phyloP scores from a whole-genome alignment of 1,139 yeast species.

The Lodderomyces pseudojiufengensis region DNA sequence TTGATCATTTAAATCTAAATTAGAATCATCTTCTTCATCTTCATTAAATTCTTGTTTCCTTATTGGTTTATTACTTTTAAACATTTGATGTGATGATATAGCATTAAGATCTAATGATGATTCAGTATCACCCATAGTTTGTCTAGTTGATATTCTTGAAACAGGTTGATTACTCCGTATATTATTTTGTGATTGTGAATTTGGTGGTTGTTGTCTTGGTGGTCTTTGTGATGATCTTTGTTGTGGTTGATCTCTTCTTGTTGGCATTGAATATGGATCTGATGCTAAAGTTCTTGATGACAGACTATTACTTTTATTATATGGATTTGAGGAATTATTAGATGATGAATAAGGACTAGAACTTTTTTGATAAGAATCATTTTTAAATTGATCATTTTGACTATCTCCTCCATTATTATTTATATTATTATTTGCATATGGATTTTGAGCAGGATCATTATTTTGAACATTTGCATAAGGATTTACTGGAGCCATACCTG shows the following conservation, averaged over 20 bases:
- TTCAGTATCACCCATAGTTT: slow-evolving; percentile 24
- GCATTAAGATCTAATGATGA: slow-evolving; percentile 38
- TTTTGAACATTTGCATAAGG: slow-evolving; percentile 35
- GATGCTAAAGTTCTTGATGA: slow-evolving; percentile 1
- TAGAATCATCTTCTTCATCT: slow-evolving; percentile 11
- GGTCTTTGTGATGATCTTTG: slow-evolving; percentile 2
- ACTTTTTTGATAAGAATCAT: slow-evolving; percentile 1
- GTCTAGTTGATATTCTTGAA: slow-evolving; percentile 9
- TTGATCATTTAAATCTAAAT: slow-evolving; percentile 32
- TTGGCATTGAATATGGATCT: slow-evolving; percentile 8
- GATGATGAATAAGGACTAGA: slow-evolving; percentile 3
- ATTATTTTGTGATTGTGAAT: background rate
- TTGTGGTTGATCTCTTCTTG: slow-evolving; percentile 1
- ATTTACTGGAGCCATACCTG: slow-evolving; percentile 47
- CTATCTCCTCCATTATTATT: slow-evolving; percentile 12
- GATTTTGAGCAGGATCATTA: slow-evolving; percentile 20
- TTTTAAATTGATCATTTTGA: background rate
- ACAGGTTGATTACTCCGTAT: background rate
- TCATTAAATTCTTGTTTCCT: slow-evolving; percentile 21
- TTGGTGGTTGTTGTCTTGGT: slow-evolving; percentile 2
- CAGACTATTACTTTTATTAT: background rate
- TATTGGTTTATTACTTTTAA: slow-evolving; percentile 23
- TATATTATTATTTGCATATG: slow-evolving; percentile 21
- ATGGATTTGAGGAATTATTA: background rate
- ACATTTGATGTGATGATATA: slow-evolving; percentile 36